Evolutionary conservation across 257 asterid species (phyloP), one percentile per base, ranked within the genome.

Genomic region (Gentiana straminea): DNA sequence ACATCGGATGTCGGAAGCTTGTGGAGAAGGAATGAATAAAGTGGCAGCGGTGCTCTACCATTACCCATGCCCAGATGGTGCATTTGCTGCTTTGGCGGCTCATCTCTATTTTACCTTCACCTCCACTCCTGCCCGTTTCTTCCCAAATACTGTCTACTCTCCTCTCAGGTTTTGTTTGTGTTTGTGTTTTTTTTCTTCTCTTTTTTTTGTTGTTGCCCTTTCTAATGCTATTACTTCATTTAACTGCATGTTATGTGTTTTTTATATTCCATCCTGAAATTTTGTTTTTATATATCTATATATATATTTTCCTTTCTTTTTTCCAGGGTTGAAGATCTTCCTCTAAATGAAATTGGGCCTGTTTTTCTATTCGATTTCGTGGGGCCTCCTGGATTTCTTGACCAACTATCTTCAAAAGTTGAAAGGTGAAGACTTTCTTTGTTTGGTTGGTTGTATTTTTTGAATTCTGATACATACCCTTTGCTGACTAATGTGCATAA

Each of bases 11-110:
- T 24, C 24, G 24, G 24, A 24, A 24, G 24, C 24, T 24, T 24
- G 24, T 24, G 24, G 24, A 24, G 24, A 24, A 24, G 24, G 24
- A 24, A 24, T 35, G 63, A 43, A 46, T 65, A 73, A 68, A 83
- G 73, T 62, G 60, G 62, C 84, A 8, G 90, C 97, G 9, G 84
- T 86, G 54, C 55, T 84, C 5, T 90, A 90, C 68, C 96, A 90
- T 74, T 90, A 86, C 66, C 97, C 94, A 3, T 89, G 95, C 59
- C 97, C 94, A 9, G 93, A 89, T 76, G 97, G 97, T 37, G 95
- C 83, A 13, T 86, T 89, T 73, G 94, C 94, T 24, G 97, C 97
- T 15, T 74, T 89, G 68, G 97, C 97, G 2, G 95, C 94, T n/a
- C 82, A 86, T 55, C 76, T 89, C 51, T 89, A 81, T 73, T 83